Base-by-base conservation (phyloP, 805 yeast genomes). In the Brettanomyces sp. region DNA sequence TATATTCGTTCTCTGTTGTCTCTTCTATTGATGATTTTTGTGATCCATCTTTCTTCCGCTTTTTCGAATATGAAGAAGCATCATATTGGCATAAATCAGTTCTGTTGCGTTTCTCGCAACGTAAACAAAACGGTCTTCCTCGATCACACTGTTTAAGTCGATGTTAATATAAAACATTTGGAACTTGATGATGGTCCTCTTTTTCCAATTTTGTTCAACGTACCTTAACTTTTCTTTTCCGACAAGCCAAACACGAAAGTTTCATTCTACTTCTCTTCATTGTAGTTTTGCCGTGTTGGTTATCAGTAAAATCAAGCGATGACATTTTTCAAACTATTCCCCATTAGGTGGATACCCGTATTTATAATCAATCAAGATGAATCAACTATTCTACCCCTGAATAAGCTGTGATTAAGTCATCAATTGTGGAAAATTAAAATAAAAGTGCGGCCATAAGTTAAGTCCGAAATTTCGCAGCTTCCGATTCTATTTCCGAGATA, bases 211-310 rank as follows among this genome's bases (percentile, higher is more conserved):
- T 65, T n/a, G 18, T 18, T 21, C 13, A n/a, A 56, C 65, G 23
- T 54, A 62, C 66, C 48, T 72, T 73, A 36, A 72, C 72, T 52
- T 74, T 74, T 39, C 74, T 60, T 54, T 62, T 67, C 18, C 75
- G 64, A 48, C 79, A 74, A 35, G 67, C 67, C 24, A 67, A 69
- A 51, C 80, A 74, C 0, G 74, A 72, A 6, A 75, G 51, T 0
- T 73, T 65, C 21, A 42, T 23, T 33, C 44, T 33, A 14, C 32
- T 33, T 9, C 44, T 14, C n/a, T 41, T 41, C 21, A 28, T 28
- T 28, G 32, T 28, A 28, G 11, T 28, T 28, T 28, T 28, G 32
- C 9, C 32, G 7, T 28, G 32, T 28, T 9, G 9, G 2, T 9
- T 28, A 7, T 28, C 32, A 28, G 32, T 2, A 2, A 18, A 18